Evolutionary conservation across 2,329 filamentous ascomycete genomes (phyloP).

Genomic region (Neurospora sp.): DNA sequence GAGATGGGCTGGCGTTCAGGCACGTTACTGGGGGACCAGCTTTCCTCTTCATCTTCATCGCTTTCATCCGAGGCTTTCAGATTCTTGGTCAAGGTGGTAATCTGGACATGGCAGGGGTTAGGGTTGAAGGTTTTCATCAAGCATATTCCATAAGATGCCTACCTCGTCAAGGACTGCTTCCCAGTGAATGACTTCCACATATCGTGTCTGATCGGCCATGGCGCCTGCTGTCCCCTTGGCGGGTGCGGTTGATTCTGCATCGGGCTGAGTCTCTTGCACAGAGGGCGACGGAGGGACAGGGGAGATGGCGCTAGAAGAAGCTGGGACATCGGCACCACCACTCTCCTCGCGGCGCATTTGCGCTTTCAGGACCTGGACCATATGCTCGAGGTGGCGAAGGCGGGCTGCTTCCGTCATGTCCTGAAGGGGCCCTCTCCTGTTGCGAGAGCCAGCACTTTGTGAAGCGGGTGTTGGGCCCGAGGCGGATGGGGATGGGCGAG

Average conservation of each 20-base stretch:
- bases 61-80: slow-evolving; percentile 15
- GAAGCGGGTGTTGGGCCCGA: background rate
- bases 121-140: background rate
- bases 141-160: slow-evolving; percentile 2
- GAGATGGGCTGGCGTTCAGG: background rate
- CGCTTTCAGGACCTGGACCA: slow-evolving; percentile 18
- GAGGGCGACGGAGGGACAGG: background rate
- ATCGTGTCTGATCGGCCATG: slow-evolving; percentile 17
- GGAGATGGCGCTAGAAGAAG: background rate
- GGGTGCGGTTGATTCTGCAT: background rate
- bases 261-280: background rate
- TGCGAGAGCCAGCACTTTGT: background rate
- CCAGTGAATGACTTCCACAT: slow-evolving; percentile 23
- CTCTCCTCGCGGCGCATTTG: slow-evolving; percentile 7
- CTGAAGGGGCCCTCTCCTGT: background rate
- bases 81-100: slow-evolving; percentile 15
- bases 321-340: background rate
- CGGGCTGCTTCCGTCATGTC: slow-evolving; percentile 7
- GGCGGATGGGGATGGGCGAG: slow-evolving; percentile 13
- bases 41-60: slow-evolving; percentile 9
- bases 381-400: slow-evolving; percentile 18
- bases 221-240: slow-evolving; percentile 12
- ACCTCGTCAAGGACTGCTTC: slow-evolving; percentile 24
- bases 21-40: slow-evolving; percentile 9
- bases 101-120: slow-evolving; percentile 4